Evolutionary conservation across 2,329 filamentous ascomycete genomes (phyloP).

Genomic region (Fusarium oligoseptatum): DNA sequence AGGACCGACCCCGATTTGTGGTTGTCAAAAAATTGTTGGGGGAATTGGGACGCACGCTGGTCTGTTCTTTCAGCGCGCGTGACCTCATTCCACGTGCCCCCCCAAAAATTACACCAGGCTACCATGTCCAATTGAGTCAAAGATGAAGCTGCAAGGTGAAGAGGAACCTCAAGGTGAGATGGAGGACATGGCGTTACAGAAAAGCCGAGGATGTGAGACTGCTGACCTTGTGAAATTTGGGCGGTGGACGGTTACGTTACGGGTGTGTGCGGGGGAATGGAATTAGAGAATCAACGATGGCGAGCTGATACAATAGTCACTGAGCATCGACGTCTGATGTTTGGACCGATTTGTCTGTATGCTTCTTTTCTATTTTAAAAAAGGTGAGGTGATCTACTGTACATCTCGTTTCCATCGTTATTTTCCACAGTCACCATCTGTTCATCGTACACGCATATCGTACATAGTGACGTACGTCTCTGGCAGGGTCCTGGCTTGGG

Average conservation of each 20-base stretch:
- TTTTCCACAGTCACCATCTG: conserved; percentile 15
- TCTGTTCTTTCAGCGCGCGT: conserved; percentile 33
- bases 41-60: conserved; percentile 30
- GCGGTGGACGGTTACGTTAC: not conserved
- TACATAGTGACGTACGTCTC: conserved; percentile 28
- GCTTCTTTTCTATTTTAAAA: not conserved
- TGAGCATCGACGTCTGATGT: conserved; percentile 17
- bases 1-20: conserved; percentile 27
- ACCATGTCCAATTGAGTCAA: conserved; percentile 7
- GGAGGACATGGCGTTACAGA: not conserved
- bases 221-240: not conserved
- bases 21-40: conserved; percentile 34
- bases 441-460: conserved; percentile 16
- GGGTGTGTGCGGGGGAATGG: not conserved
- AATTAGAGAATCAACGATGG: conserved; percentile 19
- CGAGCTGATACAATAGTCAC: conserved; percentile 9
- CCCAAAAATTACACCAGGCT: conserved; percentile 17
- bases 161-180: not conserved
- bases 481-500: conserved; percentile 11
- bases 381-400: conserved; percentile 28
- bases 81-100: conserved; percentile 35
- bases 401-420: conserved; percentile 19
- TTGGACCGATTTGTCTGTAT: not conserved
- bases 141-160: not conserved
- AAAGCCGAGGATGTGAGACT: conserved; percentile 28